Base-by-base conservation (phyloP, 83 land plant species). In the Isoetes engelmannii region DNA sequence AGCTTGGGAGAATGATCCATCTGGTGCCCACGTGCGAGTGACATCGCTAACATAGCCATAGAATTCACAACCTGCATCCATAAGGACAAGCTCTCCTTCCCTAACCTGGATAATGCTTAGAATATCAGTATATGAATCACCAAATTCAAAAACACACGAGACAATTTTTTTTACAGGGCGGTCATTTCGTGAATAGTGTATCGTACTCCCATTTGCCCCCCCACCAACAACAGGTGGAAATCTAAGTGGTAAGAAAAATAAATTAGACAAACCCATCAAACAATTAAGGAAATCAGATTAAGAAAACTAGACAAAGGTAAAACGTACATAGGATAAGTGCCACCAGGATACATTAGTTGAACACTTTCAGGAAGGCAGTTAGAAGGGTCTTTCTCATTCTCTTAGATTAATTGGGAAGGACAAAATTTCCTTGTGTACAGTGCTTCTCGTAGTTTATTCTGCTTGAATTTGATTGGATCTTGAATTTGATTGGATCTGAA, bases 1-100 rank as follows among this genome's bases (percentile, higher is more conserved):
- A 60, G 80, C 71, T 50, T 88, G 59, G 55, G 86, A 82, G 69
- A 86, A 92, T 58, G 51, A 73, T 51, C 97, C 97, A 75, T 82
- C 80, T 41, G 91, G 94, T 43, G 97, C 87, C 97, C 97, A 92
- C 28, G 95, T 92, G 37, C 97, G 90, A 46, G 97, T 92, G 47
- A 92, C 76, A 59, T 92, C 97, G 82, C 97, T 92, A 44, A 83
- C 82, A 80, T 92, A 92, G 58, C 97, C 97, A 77, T 92, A 84
- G 49, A 81, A 74, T 62, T 92, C 97, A 75, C 97, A 92, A 19
- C 97, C 97, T 51, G 85, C 69, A 72, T 92, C 97, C 95, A 92
- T 80, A 44, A 92, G 76, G 57, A 92, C 95, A 77, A 92, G 74
- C 21, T 82, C 85, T 46, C 86, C 91, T 53, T 79, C 85, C 37